phyloP scores from a whole-genome alignment of 495 filamentous ascomycete genomes.

The Diplogelasinospora grovesii region DNA sequence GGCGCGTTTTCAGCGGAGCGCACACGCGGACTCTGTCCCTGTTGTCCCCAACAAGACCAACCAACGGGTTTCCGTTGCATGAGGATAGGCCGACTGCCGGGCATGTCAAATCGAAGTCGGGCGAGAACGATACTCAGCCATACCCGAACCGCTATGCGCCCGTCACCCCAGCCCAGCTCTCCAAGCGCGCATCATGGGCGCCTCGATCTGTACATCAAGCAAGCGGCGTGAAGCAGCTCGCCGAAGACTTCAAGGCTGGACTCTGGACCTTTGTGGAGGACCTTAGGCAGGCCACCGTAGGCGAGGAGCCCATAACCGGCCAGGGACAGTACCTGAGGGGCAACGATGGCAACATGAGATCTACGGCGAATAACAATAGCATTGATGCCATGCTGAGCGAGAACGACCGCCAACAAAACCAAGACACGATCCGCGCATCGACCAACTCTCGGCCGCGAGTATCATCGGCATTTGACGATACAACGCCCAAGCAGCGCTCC shows the following conservation, averaged over 20 bases:
- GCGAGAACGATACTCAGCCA: conserved; percentile 13
- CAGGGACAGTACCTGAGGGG: conserved; percentile 35
- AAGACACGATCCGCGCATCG: conserved; percentile 33
- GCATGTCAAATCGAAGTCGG: conserved; percentile 9
- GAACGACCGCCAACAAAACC: conserved; percentile 12
- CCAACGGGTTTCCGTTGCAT: conserved; percentile 16
- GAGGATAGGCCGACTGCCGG: conserved; percentile 18
- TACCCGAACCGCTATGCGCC: conserved; percentile 15
- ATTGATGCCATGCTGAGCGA: not conserved
- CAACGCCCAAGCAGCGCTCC: conserved; percentile 10
- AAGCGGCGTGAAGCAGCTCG: conserved; percentile 66
- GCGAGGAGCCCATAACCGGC: conserved; percentile 74
- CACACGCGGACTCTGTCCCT: conserved; percentile 79
- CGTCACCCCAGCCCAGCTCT: conserved; percentile 13
- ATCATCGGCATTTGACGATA: conserved; percentile 18
- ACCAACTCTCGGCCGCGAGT: conserved; percentile 13
- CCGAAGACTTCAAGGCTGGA: conserved; percentile 80
- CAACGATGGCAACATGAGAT: conserved; percentile 31
- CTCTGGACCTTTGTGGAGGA: conserved; percentile 98
- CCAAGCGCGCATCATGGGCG: conserved; percentile 45
- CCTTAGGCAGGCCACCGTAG: conserved; percentile 87
- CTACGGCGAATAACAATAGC: conserved; percentile 26
- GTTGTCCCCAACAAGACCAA: conserved; percentile 57
- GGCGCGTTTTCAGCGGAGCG: conserved; percentile 44
- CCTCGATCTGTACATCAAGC: conserved; percentile 30